Evolutionary conservation across 2,329 filamentous ascomycete genomes (phyloP), one percentile per base, ranked within the genome.

Genomic region (Blastomyces percursus): DNA sequence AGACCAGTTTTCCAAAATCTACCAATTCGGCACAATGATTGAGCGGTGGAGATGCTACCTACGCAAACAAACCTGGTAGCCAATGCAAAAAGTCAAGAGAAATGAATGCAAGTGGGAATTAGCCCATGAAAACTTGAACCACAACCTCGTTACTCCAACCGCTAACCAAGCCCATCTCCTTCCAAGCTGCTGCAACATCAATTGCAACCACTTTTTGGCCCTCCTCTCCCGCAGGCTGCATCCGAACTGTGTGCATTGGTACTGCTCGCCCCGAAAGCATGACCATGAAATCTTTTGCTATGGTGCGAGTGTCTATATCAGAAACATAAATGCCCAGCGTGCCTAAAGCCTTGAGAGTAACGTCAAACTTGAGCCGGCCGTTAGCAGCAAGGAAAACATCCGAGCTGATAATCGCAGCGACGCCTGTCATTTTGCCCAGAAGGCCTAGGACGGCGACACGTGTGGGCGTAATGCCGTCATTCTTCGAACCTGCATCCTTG

Each of bases 381-480:
- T 84, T 86, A 8, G 81, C 78, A 44, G 82, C 75, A 67, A 86
- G 72, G 42, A 81, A 81, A 54, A 86, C 81, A 35, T 82, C 80
- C n/a, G 79, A 86, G 46, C 79, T 80, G 0, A 87, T 78, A 8
- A 96, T 81, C 0, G 91, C 91, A 0, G 90, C 91, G 0, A 87
- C 85, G 0, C 91, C 93, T 0, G 91, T 91, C 89, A 97, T 96
- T 74, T 96, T 96, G 1, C 84, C 88, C 3, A 96, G 67, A 1
- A 97, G 78, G 0, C 93, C 93, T 0, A 97, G 74, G 21, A 88
- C 86, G 0, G 90, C 86, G 1, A 92, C 79, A 52, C 74, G 66
- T 5, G 70, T 73, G 4, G 65, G 59, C 76, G 0, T 87, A 77
- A 68, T 1, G 66, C 60, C 46, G 9, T 69, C 68, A 1, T 71